These are phyloP conservation scores for Suhomyces coccinellae DNA, from an alignment of 1,139 yeast genomes.

Conservation along the genomic window DNA sequence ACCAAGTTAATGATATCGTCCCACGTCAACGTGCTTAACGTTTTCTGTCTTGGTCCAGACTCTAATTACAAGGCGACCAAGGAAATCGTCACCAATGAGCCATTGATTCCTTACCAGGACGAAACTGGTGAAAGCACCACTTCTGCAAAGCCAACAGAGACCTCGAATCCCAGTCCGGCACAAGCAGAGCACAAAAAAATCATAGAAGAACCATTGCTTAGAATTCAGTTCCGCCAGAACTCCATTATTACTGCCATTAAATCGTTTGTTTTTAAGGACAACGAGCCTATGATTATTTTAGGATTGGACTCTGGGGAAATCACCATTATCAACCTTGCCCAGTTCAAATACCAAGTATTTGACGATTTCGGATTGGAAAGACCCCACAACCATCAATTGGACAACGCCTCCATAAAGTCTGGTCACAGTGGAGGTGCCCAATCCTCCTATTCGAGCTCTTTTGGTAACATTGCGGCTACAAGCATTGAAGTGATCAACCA, in stretches of 20 bases:
- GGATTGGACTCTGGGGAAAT: slow-evolving; percentile 43
- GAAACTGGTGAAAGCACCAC: slow-evolving; percentile 7
- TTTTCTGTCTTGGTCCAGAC: slow-evolving; percentile 32
- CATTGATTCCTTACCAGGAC: slow-evolving; percentile 23
- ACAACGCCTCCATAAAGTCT: slow-evolving; percentile 15
- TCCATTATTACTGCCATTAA: slow-evolving; percentile 32
- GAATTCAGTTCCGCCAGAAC: slow-evolving; percentile 31
- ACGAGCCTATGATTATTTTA: slow-evolving; percentile 31
- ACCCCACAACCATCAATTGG: slow-evolving; percentile 9
- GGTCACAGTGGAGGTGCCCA: slow-evolving; percentile 6
- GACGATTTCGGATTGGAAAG: slow-evolving; percentile 24
- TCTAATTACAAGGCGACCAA: slow-evolving; percentile 26
- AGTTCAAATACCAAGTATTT: slow-evolving; percentile 30
- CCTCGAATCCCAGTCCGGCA: slow-evolving; percentile 8
- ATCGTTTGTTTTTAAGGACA: slow-evolving; percentile 23
- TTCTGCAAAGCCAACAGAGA: slow-evolving; percentile 2
- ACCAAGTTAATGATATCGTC: slow-evolving; percentile 33
- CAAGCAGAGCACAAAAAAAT: slow-evolving; percentile 22
- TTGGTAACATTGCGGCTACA: slow-evolving; percentile 29
- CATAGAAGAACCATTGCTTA: slow-evolving; percentile 36
- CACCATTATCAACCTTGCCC: slow-evolving; percentile 29
- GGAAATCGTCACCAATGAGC: slow-evolving; percentile 23
- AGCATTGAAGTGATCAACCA: slow-evolving; percentile 35
- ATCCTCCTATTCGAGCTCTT: slow-evolving; percentile 5
- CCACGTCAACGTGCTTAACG: slow-evolving; percentile 40